These are phyloP conservation scores for Naumovozyma baii DNA, from an alignment of 805 yeast species.

Conservation along the genomic window DNA sequence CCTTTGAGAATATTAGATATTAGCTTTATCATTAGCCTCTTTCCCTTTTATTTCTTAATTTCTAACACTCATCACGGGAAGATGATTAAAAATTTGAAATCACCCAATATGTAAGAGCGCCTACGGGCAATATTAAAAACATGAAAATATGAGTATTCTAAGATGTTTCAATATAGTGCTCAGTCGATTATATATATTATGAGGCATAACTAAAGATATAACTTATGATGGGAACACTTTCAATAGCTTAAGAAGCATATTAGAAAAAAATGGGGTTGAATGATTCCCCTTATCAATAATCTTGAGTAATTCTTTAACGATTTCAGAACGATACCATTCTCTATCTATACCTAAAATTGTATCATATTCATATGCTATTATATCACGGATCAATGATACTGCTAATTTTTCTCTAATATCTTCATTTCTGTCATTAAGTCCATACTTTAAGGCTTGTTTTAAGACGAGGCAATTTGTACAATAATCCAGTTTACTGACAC, in stretches of 20 bases:
- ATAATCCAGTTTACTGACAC: constrained; percentile 2
- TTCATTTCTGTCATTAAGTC: constrained; percentile 10
- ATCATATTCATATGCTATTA: constrained; percentile 1
- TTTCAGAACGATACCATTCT: constrained; percentile 7
- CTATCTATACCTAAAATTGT: constrained; percentile 8
- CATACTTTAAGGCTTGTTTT: constrained; percentile 5
- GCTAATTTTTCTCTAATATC: not conserved
- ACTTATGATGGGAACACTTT: not conserved
- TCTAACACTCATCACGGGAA: too few species aligned
- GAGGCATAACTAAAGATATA: too few species aligned
- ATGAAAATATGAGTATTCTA: too few species aligned
- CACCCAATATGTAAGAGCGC: too few species aligned
- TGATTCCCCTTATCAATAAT: not conserved
- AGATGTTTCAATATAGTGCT: too few species aligned
- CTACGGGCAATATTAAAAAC: too few species aligned
- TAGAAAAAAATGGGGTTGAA: too few species aligned
- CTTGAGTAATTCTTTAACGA: not conserved
- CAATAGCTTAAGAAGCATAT: not conserved
- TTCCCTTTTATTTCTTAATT: too few species aligned
- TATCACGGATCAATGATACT: not conserved
- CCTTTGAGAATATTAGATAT: not conserved
- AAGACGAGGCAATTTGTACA: constrained; percentile 5
- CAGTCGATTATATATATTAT: too few species aligned
- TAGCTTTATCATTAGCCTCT: too few species aligned
- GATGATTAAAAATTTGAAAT: too few species aligned